A percentile compares a stretch with the other conserved stretches of the same genome.
These are phyloP conservation scores for Rugonectria rugulosa DNA, from an alignment of 2,329 filamentous ascomycete genomes.

Conservation along the genomic window DNA sequence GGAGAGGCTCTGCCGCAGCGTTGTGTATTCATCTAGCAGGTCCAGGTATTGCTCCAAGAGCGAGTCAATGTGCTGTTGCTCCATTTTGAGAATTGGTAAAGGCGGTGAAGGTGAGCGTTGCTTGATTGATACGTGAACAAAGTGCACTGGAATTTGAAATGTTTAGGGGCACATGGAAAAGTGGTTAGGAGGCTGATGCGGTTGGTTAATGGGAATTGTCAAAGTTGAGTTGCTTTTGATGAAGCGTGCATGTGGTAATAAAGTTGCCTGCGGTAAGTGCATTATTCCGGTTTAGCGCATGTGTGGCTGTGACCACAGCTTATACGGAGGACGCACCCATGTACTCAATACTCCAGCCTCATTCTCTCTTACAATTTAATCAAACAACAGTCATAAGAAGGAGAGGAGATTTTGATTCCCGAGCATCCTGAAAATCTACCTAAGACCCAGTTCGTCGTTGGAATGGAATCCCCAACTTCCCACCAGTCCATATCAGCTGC, in stretches of 20 bases:
- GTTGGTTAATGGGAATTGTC: neutral
- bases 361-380: neutral
- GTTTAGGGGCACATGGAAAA: no score
- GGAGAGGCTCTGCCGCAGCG: constrained; percentile 62
- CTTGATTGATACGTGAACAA: neutral
- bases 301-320: constrained; percentile 1
- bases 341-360: neutral
- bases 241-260: constrained; percentile 13
- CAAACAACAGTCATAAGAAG: neutral
- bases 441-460: constrained; percentile 34
- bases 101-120: neutral
- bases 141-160: neutral
- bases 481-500: constrained; percentile 41
- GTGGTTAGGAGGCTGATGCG: no score
- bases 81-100: constrained; percentile 21
- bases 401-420: neutral
- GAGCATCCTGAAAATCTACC: neutral
- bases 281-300: constrained; percentile 30
- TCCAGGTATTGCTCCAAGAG: constrained; percentile 71
- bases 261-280: constrained; percentile 21
- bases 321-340: no score
- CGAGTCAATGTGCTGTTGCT: constrained; percentile 60
- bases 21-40: constrained; percentile 72
- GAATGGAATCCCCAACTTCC: constrained; percentile 30
- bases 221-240: neutral